These are phyloP conservation scores for Russula abietina DNA, from an alignment of 768 basidiomycete species.

Conservation along the genomic window DNA sequence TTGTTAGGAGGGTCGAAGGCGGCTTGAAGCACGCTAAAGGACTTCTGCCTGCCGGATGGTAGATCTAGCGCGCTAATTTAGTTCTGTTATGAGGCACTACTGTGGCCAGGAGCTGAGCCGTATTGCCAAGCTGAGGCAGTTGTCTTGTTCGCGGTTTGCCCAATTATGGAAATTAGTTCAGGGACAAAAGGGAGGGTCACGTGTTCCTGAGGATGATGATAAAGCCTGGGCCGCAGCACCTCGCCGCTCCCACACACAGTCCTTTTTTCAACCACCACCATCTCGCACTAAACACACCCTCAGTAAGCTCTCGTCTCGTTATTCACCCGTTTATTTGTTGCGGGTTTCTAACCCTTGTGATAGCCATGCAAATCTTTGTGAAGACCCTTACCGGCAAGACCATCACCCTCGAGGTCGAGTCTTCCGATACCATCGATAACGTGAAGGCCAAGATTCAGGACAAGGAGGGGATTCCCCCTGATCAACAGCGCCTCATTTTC, in stretches of 20 bases:
- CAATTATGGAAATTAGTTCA: neutral
- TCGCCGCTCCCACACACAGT: neutral
- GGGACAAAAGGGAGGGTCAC: neutral
- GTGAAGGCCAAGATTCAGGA: constrained; percentile 35
- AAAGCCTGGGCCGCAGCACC: neutral
- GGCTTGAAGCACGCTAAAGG: neutral
- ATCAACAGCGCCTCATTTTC: constrained; percentile 34
- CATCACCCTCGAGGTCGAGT: constrained; percentile 36
- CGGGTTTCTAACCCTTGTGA: neutral
- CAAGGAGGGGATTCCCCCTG: constrained; percentile 35
- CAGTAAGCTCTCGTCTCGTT: neutral
- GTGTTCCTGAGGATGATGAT: constrained; percentile 7
- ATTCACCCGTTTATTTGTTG: neutral
- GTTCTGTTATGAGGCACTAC: neutral
- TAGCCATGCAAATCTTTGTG: constrained; percentile 33
- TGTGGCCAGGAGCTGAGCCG: no score
- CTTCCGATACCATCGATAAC: constrained; percentile 34
- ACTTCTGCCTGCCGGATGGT: neutral
- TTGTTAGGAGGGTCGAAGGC: neutral
- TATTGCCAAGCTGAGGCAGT: no score
- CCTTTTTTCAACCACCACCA: constrained; percentile 18
- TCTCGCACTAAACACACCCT: neutral
- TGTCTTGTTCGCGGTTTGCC: neutral
- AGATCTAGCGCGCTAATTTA: neutral
- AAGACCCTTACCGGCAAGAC: constrained; percentile 36